Evolutionary conservation across 1,139 yeast genomes (phyloP).

Genomic region (Taiozyma onychis): DNA sequence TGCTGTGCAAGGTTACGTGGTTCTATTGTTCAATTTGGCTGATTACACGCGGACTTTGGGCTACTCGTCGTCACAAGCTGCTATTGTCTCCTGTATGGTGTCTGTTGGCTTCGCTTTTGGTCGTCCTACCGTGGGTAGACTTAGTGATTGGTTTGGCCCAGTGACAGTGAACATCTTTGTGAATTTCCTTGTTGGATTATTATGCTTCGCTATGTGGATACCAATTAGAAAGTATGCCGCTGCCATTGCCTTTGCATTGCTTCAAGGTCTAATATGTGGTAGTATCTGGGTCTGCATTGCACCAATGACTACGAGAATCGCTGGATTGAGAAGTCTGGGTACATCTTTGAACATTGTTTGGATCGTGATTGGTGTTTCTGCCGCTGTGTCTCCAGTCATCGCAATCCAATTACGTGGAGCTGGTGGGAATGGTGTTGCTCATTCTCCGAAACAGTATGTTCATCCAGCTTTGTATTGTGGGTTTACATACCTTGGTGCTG

Average conservation of each 20-base stretch:
- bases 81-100: slow-evolving; percentile 51
- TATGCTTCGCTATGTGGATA: slow-evolving; percentile 54
- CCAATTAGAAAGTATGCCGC: slow-evolving; percentile 52
- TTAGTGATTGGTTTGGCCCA: slow-evolving; percentile 53
- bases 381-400: slow-evolving; percentile 39
- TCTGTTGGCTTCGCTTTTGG: slow-evolving; percentile 59
- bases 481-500: slow-evolving; percentile 37
- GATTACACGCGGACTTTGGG: slow-evolving; percentile 58
- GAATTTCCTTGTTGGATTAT: slow-evolving; percentile 28
- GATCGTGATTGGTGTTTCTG: slow-evolving; percentile 3
- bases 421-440: slow-evolving; percentile 19
- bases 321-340: slow-evolving; percentile 48
- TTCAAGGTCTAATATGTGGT: slow-evolving; percentile 48
- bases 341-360: slow-evolving; percentile 35
- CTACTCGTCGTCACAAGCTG: slow-evolving; percentile 46
- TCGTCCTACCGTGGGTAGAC: slow-evolving; percentile 52
- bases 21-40: slow-evolving; percentile 52
- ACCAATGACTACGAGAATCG: slow-evolving; percentile 29
- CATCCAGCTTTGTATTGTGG: slow-evolving; percentile 48
- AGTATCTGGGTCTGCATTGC: slow-evolving; percentile 26
- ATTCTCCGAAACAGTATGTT: slow-evolving; percentile 37
- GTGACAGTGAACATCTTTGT: slow-evolving; percentile 39
- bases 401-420: slow-evolving; percentile 39
- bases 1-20: slow-evolving; percentile 46
- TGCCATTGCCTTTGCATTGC: slow-evolving; percentile 39